Evolutionary conservation across 2,329 filamentous ascomycete species (phyloP), one percentile per base, ranked within the genome.

Genomic region (Incumbomyces lentus): DNA sequence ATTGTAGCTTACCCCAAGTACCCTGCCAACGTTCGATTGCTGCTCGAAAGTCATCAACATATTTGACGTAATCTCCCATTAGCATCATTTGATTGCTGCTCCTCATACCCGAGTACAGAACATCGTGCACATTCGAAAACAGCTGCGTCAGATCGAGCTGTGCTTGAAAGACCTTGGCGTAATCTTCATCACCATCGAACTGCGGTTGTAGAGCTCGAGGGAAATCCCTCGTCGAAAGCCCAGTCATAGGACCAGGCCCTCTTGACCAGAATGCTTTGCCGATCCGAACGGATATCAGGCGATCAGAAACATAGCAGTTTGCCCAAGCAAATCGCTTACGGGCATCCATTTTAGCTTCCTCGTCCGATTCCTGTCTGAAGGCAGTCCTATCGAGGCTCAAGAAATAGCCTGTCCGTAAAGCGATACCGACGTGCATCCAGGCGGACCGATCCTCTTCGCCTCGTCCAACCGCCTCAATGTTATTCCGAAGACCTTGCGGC

Each of bases 401-500:
- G 42, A 82, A 82, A 59, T 86, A 86, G 0, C 77, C 82, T 2
- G 84, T 75, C 6, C 82, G 73, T 6, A 86, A 64, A 2, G 82
- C 82, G 16, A 82, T 73, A 1, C 82, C 82, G 5, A 85, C 80
- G 55, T 85, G 79, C 81, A 86, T 86, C 82, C 82, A 86, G 0
- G 81, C 81, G 26, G 82, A 81, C 37, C 82, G 74, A 55, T 86
- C 82, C 58, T 86, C 82, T 60, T 86, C 82, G 7, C 82, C 82
- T 46, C 81, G 73, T 0, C 82, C 82, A 16, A 86, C 78, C 19
- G 75, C 71, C 29, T 78, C 78, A 26, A 77, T 75, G 30, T 74
- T 68, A 2, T 73, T 73, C 5, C 79, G 68, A 1, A 79, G 72
- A 0, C 78, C 77, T 50, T 83, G 81, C 0, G 81, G 80, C 6